Conservation (phyloP, 352 stramenopile species). For the Pythium rhizo-oryzae region DNA sequence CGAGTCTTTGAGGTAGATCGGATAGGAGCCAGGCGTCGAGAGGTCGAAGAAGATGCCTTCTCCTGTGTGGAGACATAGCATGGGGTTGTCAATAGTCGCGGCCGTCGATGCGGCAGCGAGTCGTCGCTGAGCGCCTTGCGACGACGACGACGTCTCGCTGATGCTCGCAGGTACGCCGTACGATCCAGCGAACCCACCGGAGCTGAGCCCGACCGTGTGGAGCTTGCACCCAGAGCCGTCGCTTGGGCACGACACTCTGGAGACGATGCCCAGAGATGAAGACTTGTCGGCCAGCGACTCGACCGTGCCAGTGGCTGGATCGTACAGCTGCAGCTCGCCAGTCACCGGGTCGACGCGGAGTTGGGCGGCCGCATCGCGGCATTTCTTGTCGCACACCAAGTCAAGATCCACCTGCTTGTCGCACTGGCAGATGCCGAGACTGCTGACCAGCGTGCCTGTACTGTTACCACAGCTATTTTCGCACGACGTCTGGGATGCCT, state of each 20-base stretch:
- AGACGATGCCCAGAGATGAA: slow-evolving; percentile 37
- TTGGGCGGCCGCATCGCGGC: slow-evolving; percentile 51
- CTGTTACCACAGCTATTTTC: slow-evolving; percentile 66
- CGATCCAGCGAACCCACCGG: slow-evolving; percentile 60
- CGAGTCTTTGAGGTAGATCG: slow-evolving; percentile 94
- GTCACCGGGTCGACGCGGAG: slow-evolving; percentile 42
- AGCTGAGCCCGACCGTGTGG: slow-evolving; percentile 49
- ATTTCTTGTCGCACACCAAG: slow-evolving; percentile 78
- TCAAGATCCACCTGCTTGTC: slow-evolving; percentile 74
- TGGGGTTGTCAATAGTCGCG: slow-evolving; percentile 73
- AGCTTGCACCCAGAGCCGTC: slow-evolving; percentile 48
- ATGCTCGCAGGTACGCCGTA: slow-evolving; percentile 50
- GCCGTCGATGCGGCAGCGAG: slow-evolving; percentile 13
- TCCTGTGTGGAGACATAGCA: slow-evolving; percentile 84
- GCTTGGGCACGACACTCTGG: slow-evolving; percentile 50
- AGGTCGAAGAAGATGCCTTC: slow-evolving; percentile 91
- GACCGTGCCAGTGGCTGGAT: slow-evolving; percentile 43
- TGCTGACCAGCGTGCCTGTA: slow-evolving; percentile 74
- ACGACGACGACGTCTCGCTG: slow-evolving; percentile 19
- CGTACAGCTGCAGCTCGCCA: slow-evolving; percentile 59
- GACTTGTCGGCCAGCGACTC: slow-evolving; percentile 25
- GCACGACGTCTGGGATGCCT: slow-evolving; percentile 43
- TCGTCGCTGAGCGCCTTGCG: slow-evolving; percentile 19
- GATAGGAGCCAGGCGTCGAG: slow-evolving; percentile 72
- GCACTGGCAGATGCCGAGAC: slow-evolving; percentile 89